Conservation (phyloP, 441 rosid species). For the Pelargonium citronellum region DNA sequence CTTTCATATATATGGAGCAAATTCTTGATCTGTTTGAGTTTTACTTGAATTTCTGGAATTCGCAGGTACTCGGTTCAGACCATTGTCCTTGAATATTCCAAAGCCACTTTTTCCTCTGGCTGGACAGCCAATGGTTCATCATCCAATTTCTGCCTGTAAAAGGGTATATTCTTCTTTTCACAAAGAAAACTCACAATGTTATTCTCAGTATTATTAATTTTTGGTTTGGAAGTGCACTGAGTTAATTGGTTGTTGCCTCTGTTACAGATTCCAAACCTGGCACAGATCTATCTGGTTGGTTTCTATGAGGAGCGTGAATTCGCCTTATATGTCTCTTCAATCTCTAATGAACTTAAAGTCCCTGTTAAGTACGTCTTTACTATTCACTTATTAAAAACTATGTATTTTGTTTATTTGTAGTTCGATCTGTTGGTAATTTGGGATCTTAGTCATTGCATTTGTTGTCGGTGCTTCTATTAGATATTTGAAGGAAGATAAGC, state of each 20-base stretch:
- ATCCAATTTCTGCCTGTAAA: conserved; percentile 91
- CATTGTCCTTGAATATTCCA: conserved; percentile 70
- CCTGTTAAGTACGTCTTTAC: conserved; percentile 54
- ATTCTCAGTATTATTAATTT: too few species aligned
- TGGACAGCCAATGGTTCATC: conserved; percentile 89
- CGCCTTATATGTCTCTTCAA: conserved; percentile 70
- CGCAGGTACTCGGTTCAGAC: conserved; percentile 76
- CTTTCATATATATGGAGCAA: neutral
- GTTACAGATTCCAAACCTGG: conserved; percentile 62
- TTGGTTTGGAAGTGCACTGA: neutral
- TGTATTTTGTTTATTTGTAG: conserved; percentile 3
- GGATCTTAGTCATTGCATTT: neutral
- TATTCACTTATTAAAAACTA: neutral
- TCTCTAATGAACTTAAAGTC: conserved; percentile 70
- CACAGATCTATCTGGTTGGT: conserved; percentile 69
- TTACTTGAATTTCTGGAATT: neutral
- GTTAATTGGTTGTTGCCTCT: neutral
- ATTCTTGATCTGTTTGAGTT: neutral
- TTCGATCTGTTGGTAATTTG: neutral
- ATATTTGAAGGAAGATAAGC: conserved; percentile 82
- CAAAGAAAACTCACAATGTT: neutral
- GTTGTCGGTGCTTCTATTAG: conserved; percentile 22
- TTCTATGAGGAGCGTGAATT: conserved; percentile 85
- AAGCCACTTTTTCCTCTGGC: conserved; percentile 84
- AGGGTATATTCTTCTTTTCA: conserved; percentile 36